A percentile compares a stretch with the other conserved stretches of the same genome.
Evolutionary conservation across 2,329 filamentous ascomycete species (phyloP).

Genomic region (Ophiocordyceps camponoti-saundersi): DNA sequence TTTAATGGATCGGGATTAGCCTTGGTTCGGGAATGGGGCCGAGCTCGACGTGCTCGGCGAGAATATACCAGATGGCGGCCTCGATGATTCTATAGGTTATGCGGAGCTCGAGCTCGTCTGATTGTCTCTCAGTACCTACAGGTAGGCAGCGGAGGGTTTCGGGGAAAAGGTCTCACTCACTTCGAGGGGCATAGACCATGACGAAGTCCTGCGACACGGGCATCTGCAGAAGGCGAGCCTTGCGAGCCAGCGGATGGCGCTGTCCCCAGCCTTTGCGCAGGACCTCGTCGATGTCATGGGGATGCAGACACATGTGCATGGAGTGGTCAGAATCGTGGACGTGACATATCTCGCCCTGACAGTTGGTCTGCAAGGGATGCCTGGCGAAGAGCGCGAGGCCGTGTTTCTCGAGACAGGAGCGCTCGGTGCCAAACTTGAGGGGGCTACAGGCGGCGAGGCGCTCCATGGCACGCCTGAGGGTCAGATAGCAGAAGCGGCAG

Average conservation of each 20-base stretch:
- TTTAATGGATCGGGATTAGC: not conserved
- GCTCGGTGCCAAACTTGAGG: conserved; percentile 39
- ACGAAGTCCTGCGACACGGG: conserved; percentile 62
- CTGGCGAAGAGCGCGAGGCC: conserved; percentile 58
- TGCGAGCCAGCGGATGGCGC: conserved; percentile 48
- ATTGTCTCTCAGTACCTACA: not conserved
- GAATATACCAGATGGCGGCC: conserved; percentile 54
- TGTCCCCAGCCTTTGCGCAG: conserved; percentile 68
- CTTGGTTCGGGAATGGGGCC: conserved; percentile 1
- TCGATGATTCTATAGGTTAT: conserved; percentile 53
- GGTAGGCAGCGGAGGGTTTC: not conserved
- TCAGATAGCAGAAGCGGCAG: conserved; percentile 31
- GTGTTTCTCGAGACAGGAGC: conserved; percentile 69
- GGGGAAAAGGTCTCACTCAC: conserved; percentile 15
- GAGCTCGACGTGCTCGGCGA: conserved; percentile 25
- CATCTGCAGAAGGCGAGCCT: conserved; percentile 41
- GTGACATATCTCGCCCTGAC: conserved; percentile 69
- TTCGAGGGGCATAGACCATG: conserved; percentile 66
- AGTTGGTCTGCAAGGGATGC: conserved; percentile 49
- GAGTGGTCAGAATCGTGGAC: conserved; percentile 61
- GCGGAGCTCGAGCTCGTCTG: conserved; percentile 47
- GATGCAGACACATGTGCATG: conserved; percentile 67
- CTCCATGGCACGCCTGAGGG: conserved; percentile 35
- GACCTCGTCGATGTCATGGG: conserved; percentile 55
- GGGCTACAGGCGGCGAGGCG: conserved; percentile 28